Conservation (phyloP, 352 stramenopile genomes). For the Globisporangium lucens region DNA sequence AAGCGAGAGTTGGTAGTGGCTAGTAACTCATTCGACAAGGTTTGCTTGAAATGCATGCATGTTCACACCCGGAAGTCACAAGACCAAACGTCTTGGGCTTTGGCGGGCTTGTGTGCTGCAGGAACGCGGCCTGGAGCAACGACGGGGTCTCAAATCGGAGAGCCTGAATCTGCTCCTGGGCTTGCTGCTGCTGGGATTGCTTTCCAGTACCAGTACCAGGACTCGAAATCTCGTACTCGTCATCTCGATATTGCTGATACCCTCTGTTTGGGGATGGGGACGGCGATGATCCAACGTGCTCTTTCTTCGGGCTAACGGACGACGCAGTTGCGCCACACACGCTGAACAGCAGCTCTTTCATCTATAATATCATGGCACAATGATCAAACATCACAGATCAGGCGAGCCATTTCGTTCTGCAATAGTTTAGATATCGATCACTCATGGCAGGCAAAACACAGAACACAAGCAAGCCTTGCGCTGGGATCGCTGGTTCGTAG, state of each 20-base stretch:
- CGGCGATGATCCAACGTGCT: conserved; percentile 8
- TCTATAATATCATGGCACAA: conserved; percentile 22
- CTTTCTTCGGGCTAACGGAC: conserved; percentile 25
- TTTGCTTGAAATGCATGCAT: not conserved
- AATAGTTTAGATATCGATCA: not conserved
- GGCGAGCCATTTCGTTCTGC: not conserved
- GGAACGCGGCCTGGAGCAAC: conserved; percentile 60
- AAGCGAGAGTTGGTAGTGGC: not conserved
- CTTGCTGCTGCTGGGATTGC: conserved; percentile 3
- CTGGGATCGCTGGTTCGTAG: conserved; percentile 53
- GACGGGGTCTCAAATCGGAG: conserved; percentile 33
- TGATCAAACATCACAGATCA: not conserved
- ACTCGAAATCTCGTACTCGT: conserved; percentile 5
- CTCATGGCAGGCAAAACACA: not conserved
- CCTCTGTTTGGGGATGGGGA: conserved; percentile 14
- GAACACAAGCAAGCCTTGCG: conserved; percentile 43
- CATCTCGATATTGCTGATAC: conserved; percentile 12
- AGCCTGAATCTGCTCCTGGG: not conserved
- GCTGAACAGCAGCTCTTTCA: conserved; percentile 56
- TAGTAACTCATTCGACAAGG: not conserved
- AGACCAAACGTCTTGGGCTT: conserved; percentile 58
- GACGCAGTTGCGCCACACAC: conserved; percentile 33
- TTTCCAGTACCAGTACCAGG: conserved; percentile 21
- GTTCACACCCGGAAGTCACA: conserved; percentile 35
- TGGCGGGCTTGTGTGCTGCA: conserved; percentile 50